A percentile compares a stretch with the other conserved stretches of the same genome.
These are phyloP conservation scores for Phialemoniopsis sp. DNA, from an alignment of 2,329 filamentous ascomycete genomes.

Conservation along the genomic window DNA sequence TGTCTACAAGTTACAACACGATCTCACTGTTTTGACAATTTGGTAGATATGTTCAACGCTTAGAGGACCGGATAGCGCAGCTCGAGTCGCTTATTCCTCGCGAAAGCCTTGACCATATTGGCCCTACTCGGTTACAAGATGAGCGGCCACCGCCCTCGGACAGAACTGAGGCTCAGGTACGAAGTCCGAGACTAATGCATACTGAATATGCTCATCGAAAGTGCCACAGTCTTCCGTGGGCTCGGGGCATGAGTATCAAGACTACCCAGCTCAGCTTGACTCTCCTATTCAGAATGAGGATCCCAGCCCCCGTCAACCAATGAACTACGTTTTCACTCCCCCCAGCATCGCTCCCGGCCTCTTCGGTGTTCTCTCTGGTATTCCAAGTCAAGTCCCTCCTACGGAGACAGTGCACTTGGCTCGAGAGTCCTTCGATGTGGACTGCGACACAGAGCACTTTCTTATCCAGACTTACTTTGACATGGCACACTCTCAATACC, in stretches of 20 bases:
- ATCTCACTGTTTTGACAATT: background rate
- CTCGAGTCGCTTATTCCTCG: constrained; percentile 8
- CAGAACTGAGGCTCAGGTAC: background rate
- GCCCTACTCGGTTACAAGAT: background rate
- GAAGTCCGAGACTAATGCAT: background rate
- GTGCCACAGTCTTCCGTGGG: background rate
- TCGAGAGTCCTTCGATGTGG: too few species aligned
- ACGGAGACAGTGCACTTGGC: too few species aligned
- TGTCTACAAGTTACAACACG: too few species aligned
- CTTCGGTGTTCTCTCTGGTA: too few species aligned
- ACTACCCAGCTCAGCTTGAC: too few species aligned
- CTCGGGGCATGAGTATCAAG: too few species aligned
- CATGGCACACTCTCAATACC: constrained; percentile 18
- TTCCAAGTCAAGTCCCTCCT: too few species aligned
- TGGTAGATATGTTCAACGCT: constrained; percentile 7
- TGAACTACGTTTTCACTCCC: too few species aligned
- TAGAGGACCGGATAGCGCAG: constrained; percentile 10
- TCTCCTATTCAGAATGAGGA: too few species aligned
- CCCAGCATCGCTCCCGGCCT: too few species aligned
- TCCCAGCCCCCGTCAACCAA: too few species aligned
- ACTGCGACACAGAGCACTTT: constrained; percentile 13
- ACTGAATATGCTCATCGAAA: background rate
- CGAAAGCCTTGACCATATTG: constrained; percentile 14
- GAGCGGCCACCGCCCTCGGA: background rate
- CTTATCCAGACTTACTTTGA: constrained; percentile 17